phyloP scores from a whole-genome alignment of 805 yeast genomes.

The Tetrapisispora nanseiensis region DNA sequence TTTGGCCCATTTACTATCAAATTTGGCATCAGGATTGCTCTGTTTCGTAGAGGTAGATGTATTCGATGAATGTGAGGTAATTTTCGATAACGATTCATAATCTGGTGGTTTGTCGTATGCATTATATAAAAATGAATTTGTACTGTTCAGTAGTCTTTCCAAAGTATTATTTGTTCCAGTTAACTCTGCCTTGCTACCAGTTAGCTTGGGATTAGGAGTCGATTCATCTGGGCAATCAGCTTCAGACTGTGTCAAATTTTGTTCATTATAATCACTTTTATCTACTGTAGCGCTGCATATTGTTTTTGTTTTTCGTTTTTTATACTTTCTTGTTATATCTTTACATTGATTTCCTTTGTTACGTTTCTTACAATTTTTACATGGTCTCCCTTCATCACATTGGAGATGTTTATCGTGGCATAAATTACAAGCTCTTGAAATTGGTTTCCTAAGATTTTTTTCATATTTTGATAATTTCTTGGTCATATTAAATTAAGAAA shows the following conservation, averaged over 20 bases:
- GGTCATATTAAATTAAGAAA: slow-evolving; percentile 3
- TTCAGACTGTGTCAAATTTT: too few relatives aligned
- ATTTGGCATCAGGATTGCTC: slow-evolving; percentile 12
- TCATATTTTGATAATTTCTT: slow-evolving; percentile 32
- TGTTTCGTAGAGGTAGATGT: not conserved
- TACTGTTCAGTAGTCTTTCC: not conserved
- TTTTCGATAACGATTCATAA: not conserved
- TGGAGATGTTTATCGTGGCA: slow-evolving; percentile 69
- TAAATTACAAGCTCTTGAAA: slow-evolving; percentile 59
- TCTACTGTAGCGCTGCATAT: too few relatives aligned
- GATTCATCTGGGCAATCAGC: too few relatives aligned
- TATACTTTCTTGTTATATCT: slow-evolving; percentile 36
- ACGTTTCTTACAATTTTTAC: slow-evolving; percentile 59
- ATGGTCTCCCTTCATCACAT: slow-evolving; percentile 58
- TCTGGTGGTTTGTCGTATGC: not conserved
- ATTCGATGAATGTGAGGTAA: not conserved
- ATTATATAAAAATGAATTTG: slow-evolving; percentile 4
- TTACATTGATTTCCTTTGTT: slow-evolving; percentile 45
- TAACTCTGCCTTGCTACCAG: not conserved
- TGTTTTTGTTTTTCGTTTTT: not conserved
- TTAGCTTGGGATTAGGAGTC: not conserved
- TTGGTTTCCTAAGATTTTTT: slow-evolving; percentile 49
- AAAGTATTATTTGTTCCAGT: not conserved
- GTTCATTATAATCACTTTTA: too few relatives aligned
- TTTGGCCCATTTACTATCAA: slow-evolving; percentile 48